Evolutionary conservation across 495 filamentous ascomycete species (phyloP).

Genomic region (Trichoderma erinaceum): DNA sequence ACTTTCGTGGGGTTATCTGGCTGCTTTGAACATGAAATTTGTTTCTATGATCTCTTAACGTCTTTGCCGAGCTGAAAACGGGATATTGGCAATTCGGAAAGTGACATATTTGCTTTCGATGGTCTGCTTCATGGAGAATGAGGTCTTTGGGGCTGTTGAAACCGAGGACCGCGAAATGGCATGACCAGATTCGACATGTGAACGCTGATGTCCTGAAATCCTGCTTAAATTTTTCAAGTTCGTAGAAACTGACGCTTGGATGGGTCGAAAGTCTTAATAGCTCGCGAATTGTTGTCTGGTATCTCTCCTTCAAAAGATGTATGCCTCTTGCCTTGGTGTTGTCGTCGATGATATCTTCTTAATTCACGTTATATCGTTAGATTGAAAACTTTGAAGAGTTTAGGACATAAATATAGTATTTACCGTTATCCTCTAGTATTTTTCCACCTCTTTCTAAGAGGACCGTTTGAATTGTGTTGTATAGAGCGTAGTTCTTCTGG

Average conservation of each 20-base stretch:
- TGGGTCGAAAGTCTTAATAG: slow-evolving; percentile 17
- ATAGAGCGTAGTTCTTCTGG: neutral
- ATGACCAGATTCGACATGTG: slow-evolving; percentile 22
- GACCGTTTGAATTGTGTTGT: neutral
- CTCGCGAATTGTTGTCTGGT: slow-evolving; percentile 11
- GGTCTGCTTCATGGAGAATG: slow-evolving; percentile 12
- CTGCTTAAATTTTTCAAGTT: slow-evolving; percentile 24
- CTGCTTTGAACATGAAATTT: neutral
- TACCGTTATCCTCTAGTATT: neutral
- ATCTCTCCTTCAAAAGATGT: neutral
- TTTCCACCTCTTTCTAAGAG: neutral
- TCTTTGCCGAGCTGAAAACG: neutral
- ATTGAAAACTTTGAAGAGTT: too few relatives aligned
- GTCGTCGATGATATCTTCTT: neutral
- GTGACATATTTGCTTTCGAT: neutral
- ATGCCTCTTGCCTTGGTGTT: neutral
- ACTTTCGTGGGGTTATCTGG: neutral
- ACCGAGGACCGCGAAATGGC: neutral
- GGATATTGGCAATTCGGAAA: slow-evolving; percentile 19
- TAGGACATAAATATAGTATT: neutral
- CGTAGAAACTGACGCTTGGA: slow-evolving; percentile 15
- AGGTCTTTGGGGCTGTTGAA: neutral
- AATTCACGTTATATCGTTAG: neutral
- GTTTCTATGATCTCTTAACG: neutral
- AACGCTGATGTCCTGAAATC: slow-evolving; percentile 22